Conservation (phyloP, 257 asterid species). For the Capsicum rhomboideum region DNA sequence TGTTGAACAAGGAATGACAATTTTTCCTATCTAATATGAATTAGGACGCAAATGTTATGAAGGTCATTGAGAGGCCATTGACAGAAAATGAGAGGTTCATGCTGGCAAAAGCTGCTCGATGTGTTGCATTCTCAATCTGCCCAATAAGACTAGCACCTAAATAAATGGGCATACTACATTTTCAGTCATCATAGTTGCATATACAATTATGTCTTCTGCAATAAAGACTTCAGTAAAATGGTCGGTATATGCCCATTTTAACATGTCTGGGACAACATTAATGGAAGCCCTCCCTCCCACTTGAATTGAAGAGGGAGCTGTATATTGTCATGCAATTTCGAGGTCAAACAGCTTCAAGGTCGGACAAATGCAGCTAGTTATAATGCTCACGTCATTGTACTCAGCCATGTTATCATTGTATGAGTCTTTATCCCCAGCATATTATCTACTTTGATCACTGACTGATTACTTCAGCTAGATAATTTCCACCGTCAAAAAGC, state of each 20-base stretch:
- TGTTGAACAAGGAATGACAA: background rate
- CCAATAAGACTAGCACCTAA: slow-evolving; percentile 80
- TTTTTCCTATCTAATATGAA: background rate
- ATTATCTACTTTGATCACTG: background rate
- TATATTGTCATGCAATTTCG: background rate
- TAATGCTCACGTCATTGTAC: background rate
- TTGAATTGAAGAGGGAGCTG: background rate
- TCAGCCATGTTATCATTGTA: background rate
- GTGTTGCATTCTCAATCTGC: slow-evolving; percentile 74
- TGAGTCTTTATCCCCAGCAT: background rate
- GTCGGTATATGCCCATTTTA: background rate
- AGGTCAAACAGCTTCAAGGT: background rate
- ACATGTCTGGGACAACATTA: background rate
- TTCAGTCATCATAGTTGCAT: background rate
- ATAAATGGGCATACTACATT: slow-evolving; percentile 17
- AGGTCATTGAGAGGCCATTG: slow-evolving; percentile 92
- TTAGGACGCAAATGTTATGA: slow-evolving; percentile 86
- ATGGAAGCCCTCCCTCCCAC: background rate
- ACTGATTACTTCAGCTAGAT: background rate
- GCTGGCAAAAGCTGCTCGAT: slow-evolving; percentile 99
- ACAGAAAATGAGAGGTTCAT: slow-evolving; percentile 90
- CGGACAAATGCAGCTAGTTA: background rate
- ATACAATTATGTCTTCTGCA: background rate
- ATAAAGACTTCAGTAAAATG: background rate
- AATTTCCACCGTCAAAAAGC: background rate